phyloP scores from a whole-genome alignment of 2,329 filamentous ascomycete genomes.

The Hypoxylon sp. region DNA sequence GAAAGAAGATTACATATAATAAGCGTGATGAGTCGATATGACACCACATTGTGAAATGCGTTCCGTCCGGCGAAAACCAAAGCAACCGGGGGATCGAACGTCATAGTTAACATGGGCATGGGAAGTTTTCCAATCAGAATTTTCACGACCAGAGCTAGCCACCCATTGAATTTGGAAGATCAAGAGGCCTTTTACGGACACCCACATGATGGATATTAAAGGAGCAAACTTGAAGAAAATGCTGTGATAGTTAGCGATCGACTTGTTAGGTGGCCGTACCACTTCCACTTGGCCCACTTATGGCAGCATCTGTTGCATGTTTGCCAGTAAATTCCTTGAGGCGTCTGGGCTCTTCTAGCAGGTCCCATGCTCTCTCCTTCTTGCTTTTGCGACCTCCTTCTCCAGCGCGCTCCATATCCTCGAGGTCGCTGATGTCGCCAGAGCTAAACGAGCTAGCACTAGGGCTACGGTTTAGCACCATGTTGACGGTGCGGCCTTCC shows the following conservation, averaged over 20 bases:
- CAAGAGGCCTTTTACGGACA: constrained; percentile 6
- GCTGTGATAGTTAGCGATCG: neutral
- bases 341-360: constrained; percentile 65
- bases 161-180: neutral
- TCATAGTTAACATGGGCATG: constrained; percentile 12
- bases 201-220: neutral
- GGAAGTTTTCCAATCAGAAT: constrained; percentile 5
- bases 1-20: constrained; percentile 9
- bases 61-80: constrained; percentile 22
- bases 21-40: constrained; percentile 21
- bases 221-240: constrained; percentile 10
- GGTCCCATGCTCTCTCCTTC: constrained; percentile 66
- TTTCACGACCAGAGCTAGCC: constrained; percentile 18
- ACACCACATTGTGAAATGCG: constrained; percentile 26
- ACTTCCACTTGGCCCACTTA: constrained; percentile 34
- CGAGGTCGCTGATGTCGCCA: constrained; percentile 66
- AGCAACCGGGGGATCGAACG: constrained; percentile 29
- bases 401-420: constrained; percentile 60
- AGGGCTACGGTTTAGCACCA: constrained; percentile 71
- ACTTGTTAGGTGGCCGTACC: constrained; percentile 25
- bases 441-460: constrained; percentile 66
- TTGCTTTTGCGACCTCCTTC: constrained; percentile 63
- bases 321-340: constrained; percentile 56
- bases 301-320: constrained; percentile 14
- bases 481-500: constrained; percentile 65